These are phyloP conservation scores for Lathyrus oleraceus DNA, from an alignment of 306 rosid genomes.

Conservation along the genomic window DNA sequence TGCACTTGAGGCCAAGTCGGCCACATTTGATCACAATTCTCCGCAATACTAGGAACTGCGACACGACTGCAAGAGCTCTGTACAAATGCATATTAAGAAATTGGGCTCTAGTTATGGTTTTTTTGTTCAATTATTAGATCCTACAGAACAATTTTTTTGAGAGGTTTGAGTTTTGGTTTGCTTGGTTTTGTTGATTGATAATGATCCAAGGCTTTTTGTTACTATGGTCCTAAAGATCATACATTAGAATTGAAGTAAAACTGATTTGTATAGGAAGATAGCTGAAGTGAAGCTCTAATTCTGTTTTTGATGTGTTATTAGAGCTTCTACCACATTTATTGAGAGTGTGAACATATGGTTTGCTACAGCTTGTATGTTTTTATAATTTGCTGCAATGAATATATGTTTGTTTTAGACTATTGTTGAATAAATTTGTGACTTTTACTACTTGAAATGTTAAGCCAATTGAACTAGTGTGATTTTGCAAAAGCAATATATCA, in stretches of 20 bases:
- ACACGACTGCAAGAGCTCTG: not conserved
- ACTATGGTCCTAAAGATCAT: not conserved
- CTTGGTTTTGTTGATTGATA: constrained; percentile 20
- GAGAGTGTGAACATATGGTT: constrained; percentile 17
- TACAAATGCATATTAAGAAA: not conserved
- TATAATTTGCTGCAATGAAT: constrained; percentile 9
- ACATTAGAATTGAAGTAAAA: constrained; percentile 7
- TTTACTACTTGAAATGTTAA: constrained; percentile 7
- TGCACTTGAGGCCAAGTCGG: not conserved
- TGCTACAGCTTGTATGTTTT: constrained; percentile 26
- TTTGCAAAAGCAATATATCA: not conserved
- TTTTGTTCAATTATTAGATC: constrained; percentile 39
- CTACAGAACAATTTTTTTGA: not conserved
- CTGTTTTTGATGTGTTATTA: constrained; percentile 39
- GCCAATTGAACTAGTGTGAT: not conserved
- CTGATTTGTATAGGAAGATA: constrained; percentile 43
- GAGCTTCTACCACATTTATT: constrained; percentile 32
- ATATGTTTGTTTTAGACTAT: constrained; percentile 1
- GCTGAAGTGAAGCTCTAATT: constrained; percentile 33
- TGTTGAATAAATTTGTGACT: not conserved
- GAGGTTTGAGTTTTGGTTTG: constrained; percentile 29
- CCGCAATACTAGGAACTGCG: not conserved
- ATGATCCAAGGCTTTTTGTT: not conserved
- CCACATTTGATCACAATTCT: not conserved
- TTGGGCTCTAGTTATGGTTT: constrained; percentile 34